A percentile compares a stretch with the other conserved stretches of the same genome.
Evolutionary conservation across 2,329 filamentous ascomycete species (phyloP).

Genomic region (Exophiala sp.): DNA sequence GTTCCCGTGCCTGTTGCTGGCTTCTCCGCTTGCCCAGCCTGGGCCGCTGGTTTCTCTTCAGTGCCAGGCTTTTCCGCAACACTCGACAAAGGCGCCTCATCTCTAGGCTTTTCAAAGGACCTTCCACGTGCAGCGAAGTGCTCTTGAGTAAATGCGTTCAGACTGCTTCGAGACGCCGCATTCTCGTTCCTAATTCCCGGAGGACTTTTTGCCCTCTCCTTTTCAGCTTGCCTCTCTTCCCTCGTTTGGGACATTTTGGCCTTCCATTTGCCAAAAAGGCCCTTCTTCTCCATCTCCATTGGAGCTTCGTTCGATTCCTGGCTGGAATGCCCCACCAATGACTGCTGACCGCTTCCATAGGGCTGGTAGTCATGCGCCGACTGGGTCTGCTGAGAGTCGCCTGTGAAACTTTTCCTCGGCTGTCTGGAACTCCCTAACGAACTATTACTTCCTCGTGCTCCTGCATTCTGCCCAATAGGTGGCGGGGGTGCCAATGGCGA

Average conservation of each 20-base stretch:
- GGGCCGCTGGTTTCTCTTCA: neutral
- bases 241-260: constrained; percentile 56
- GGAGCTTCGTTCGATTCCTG: constrained; percentile 39
- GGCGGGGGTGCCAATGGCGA: constrained; percentile 43
- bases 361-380: constrained; percentile 38
- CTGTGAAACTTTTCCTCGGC: constrained; percentile 44
- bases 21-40: neutral
- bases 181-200: constrained; percentile 35
- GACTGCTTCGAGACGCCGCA: constrained; percentile 33
- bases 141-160: constrained; percentile 35
- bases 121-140: constrained; percentile 23
- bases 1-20: neutral
- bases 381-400: constrained; percentile 42
- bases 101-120: constrained; percentile 24
- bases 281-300: constrained; percentile 53
- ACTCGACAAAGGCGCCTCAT: constrained; percentile 14
- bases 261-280: constrained; percentile 62
- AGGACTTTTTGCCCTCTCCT: constrained; percentile 52
- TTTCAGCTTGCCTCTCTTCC: constrained; percentile 56
- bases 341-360: constrained; percentile 23
- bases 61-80: constrained; percentile 8
- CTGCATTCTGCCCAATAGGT: constrained; percentile 60
- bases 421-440: constrained; percentile 62
- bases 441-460: constrained; percentile 63
- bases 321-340: constrained; percentile 32